Evolutionary conservation across 1,139 yeast genomes (phyloP).

Genomic region (Candida gigantensis): DNA sequence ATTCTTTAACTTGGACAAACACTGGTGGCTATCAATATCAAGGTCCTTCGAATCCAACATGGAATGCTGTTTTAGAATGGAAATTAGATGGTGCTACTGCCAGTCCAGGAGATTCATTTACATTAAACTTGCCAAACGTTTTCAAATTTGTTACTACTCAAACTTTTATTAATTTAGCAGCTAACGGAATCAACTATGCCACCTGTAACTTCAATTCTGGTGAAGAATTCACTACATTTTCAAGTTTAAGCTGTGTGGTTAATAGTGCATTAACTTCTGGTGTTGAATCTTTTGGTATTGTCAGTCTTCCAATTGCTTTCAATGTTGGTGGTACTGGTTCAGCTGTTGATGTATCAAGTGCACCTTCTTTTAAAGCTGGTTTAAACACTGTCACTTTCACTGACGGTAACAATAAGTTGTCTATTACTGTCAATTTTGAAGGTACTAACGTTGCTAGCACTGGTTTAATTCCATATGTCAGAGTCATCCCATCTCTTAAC

Average conservation of each 20-base stretch:
- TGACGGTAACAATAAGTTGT: slow-evolving; percentile 19
- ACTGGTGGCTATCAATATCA: not conserved
- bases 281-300: slow-evolving; percentile 19
- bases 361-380: slow-evolving; percentile 22
- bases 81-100: slow-evolving; percentile 18
- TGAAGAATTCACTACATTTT: slow-evolving; percentile 20
- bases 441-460: slow-evolving; percentile 1
- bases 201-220: slow-evolving; percentile 25
- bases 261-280: slow-evolving; percentile 10
- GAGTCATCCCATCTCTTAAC: slow-evolving; percentile 16
- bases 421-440: not conserved
- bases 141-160: slow-evolving; percentile 22
- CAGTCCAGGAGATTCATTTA: slow-evolving; percentile 30
- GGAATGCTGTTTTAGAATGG: slow-evolving; percentile 28
- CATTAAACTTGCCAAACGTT: slow-evolving; percentile 28
- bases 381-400: slow-evolving; percentile 23
- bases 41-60: slow-evolving; percentile 20
- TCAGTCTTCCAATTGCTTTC: slow-evolving; percentile 25
- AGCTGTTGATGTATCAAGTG: slow-evolving; percentile 17
- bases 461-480: slow-evolving; percentile 1
- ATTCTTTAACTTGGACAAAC: too few relatives aligned
- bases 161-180: slow-evolving; percentile 17
- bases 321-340: slow-evolving; percentile 23
- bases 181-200: slow-evolving; percentile 21
- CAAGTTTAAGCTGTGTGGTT: slow-evolving; percentile 26